Base-by-base conservation (phyloP, 2,329 filamentous ascomycete species). In the Aureobasidium zeae region DNA sequence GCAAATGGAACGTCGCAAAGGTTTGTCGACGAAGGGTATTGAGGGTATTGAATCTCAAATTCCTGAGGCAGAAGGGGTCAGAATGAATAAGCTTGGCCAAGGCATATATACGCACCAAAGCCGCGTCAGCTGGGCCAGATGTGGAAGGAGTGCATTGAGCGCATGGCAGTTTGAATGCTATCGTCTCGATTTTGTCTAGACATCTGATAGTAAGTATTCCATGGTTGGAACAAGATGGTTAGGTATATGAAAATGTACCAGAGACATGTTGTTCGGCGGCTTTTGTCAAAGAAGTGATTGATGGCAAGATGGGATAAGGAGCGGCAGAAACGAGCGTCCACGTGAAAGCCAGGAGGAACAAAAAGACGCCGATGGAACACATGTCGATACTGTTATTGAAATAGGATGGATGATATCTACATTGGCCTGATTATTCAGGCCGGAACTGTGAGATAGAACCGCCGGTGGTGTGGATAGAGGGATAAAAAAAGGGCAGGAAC, bases 71-170 rank as follows among this genome's bases (percentile, higher is more conserved):
- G 2, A 25, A 17, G n/a, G n/a, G n/a, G 28, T 47, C 29, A 48
- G 46, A 26, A 31, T 16, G 43, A 10, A 16, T 29, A 21, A 20
- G 15, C 33, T 48, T 45, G 46, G 46, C 46, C 32, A 26, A 31
- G 16, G 21, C 22, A 13, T 12, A 10, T 47, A 30, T 36, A 44
- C 49, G 22, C 32, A 51, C 49, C 17, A 49, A 43, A 37, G 44
- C 44, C 45, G 44, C 49, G 49, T 51, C 49, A 49, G 44, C 49
- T 39, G 28, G 38, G 16, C n/a, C n/a, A n/a, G 28, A 41, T 32
- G 31, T 21, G 5, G 26, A 29, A 41, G 42, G 33, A n/a, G n/a
- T n/a, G 26, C 49, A 51, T 37, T 26, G 41, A 28, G 33, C 10
- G 28, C 49, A 51, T 19, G 45, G 42, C 16, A 49, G 30, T 26